phyloP scores from a whole-genome alignment of 345 rosid species.

The Camelina hispida region DNA sequence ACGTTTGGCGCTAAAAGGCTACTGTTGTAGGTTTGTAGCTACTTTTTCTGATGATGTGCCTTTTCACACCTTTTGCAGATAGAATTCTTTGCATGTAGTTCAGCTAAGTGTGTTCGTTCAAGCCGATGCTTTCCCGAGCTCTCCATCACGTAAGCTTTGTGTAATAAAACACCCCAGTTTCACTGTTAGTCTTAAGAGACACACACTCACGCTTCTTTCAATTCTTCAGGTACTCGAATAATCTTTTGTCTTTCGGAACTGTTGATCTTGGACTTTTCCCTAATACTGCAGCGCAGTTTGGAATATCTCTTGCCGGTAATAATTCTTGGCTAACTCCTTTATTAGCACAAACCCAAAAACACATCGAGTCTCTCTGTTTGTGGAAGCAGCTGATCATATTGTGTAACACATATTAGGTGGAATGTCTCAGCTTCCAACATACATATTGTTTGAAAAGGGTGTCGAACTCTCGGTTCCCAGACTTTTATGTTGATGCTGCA shows the following conservation, averaged over 20 bases:
- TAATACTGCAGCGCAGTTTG: constrained; percentile 82
- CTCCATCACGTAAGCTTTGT: constrained; percentile 64
- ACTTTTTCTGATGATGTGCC: constrained; percentile 12
- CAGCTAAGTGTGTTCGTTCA: constrained; percentile 63
- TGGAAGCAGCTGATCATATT: constrained; percentile 22
- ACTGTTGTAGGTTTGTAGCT: background rate
- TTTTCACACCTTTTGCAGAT: constrained; percentile 56
- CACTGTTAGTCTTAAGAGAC: constrained; percentile 17
- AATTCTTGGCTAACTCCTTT: constrained; percentile 6
- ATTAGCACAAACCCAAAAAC: constrained; percentile 9
- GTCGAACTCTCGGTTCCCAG: constrained; percentile 79
- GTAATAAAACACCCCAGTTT: constrained; percentile 7
- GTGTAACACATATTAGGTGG: constrained; percentile 54
- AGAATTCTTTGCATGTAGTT: constrained; percentile 66
- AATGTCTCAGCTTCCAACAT: constrained; percentile 83
- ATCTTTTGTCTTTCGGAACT: constrained; percentile 78
- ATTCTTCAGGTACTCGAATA: constrained; percentile 73
- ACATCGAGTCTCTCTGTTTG: background rate
- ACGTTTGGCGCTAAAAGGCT: background rate
- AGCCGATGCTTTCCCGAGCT: constrained; percentile 84
- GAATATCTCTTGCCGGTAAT: constrained; percentile 80
- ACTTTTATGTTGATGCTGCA: constrained; percentile 65
- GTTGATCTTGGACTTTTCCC: constrained; percentile 95
- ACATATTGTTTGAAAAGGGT: constrained; percentile 79
- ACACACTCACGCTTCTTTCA: constrained; percentile 22